These are phyloP conservation scores for Citrullus mucosospermus DNA, from an alignment of 306 rosid genomes.

Conservation along the genomic window DNA sequence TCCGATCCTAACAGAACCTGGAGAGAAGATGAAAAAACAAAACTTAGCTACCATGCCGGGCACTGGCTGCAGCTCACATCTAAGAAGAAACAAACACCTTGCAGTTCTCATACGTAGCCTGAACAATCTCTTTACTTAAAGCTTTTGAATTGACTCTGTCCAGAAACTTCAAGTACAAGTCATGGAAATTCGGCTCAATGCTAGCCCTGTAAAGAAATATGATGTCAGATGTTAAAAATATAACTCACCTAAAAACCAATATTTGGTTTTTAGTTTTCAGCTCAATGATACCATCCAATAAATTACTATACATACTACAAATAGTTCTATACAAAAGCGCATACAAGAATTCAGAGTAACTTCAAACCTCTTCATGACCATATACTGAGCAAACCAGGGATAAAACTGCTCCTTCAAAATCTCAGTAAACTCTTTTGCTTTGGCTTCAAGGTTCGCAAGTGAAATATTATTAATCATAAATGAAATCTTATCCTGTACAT, in stretches of 20 bases:
- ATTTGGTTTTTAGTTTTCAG: not conserved
- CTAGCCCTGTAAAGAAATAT: conserved; percentile 58
- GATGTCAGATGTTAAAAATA: not conserved
- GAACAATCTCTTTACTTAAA: conserved; percentile 75
- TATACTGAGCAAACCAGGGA: conserved; percentile 98
- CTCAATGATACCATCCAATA: not conserved
- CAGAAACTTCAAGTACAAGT: conserved; percentile 78
- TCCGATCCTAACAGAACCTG: conserved; percentile 97
- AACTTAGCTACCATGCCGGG: not conserved
- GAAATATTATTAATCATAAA: conserved; percentile 86
- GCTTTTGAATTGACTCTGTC: conserved; percentile 77
- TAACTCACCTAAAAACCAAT: not conserved
- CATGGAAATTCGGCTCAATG: conserved; percentile 97
- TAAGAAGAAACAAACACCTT: conserved; percentile 37
- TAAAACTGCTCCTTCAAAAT: conserved; percentile 68
- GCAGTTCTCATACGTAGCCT: conserved; percentile 95
- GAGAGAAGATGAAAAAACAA: not conserved
- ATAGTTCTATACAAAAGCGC: not conserved
- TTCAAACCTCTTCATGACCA: conserved; percentile 95
- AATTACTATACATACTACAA: not conserved
- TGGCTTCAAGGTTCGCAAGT: conserved; percentile 54
- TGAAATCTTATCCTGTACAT: conserved; percentile 89
- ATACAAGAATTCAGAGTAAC: not conserved
- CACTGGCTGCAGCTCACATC: not conserved
- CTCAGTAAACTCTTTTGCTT: conserved; percentile 65